phyloP scores from a whole-genome alignment of 345 rosid genomes.

The Rhodomyrtus tomentosa region DNA sequence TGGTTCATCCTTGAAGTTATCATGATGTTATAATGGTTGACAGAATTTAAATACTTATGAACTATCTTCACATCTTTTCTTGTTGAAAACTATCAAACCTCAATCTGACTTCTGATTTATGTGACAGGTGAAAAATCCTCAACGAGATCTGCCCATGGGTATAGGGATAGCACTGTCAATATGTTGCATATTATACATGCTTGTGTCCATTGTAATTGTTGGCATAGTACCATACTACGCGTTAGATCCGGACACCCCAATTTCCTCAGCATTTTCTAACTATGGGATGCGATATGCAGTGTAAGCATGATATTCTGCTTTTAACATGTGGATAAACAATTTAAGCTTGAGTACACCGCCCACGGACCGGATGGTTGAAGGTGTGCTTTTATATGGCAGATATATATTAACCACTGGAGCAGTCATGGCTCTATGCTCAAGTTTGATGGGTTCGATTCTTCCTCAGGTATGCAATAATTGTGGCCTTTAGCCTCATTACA shows the following conservation, averaged over 20 bases:
- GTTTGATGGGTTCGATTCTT: slow-evolving; percentile 88
- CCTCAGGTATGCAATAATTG: slow-evolving; percentile 58
- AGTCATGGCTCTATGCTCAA: slow-evolving; percentile 88
- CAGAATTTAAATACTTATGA: neutral
- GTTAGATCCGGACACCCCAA: slow-evolving; percentile 98
- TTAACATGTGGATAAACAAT: neutral
- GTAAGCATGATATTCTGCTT: slow-evolving; percentile 36
- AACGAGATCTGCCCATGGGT: slow-evolving; percentile 90
- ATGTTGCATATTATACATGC: slow-evolving; percentile 87
- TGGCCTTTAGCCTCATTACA: neutral
- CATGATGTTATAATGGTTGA: neutral
- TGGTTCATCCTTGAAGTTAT: neutral
- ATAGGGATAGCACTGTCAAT: slow-evolving; percentile 74
- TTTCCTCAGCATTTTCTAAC: slow-evolving; percentile 82
- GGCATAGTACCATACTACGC: slow-evolving; percentile 91
- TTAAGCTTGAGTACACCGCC: neutral
- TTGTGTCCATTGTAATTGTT: slow-evolving; percentile 85
- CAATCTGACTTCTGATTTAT: neutral
- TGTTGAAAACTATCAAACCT: neutral
- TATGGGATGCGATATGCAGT: slow-evolving; percentile 95
- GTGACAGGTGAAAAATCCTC: slow-evolving; percentile 87
- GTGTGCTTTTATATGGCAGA: slow-evolving; percentile 26
- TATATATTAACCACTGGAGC: slow-evolving; percentile 81
- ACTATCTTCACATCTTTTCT: neutral
- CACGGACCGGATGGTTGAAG: neutral